Percentiles rank a stretch among this genome's conserved stretches.
Conservation (phyloP, 345 rosid genomes). For the Gossypium anomalum region DNA sequence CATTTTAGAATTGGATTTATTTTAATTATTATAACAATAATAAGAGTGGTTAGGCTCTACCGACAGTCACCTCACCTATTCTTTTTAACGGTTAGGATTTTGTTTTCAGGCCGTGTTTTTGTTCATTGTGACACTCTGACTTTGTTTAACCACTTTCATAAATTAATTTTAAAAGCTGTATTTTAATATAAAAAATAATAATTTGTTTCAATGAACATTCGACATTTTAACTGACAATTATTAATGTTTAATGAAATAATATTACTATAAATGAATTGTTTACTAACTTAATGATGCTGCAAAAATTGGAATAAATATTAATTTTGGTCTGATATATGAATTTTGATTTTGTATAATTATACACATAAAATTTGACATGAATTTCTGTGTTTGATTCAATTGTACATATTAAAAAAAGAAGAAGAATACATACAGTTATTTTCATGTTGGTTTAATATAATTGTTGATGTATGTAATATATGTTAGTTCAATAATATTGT, state of each 20-base stretch:
- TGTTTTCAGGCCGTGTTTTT: conserved; percentile 1
- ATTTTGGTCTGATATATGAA: too few species aligned
- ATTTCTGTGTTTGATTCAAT: too few species aligned
- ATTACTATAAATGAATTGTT: not conserved
- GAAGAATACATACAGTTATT: too few species aligned
- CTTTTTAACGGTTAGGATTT: conserved; percentile 8
- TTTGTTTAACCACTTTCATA: not conserved
- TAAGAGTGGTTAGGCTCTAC: conserved; percentile 18
- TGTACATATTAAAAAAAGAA: too few species aligned
- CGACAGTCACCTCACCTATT: conserved; percentile 8
- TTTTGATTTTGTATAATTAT: too few species aligned
- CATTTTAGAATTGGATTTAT: too few species aligned
- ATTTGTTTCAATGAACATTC: not conserved
- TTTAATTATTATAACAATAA: not conserved
- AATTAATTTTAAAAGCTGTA: not conserved
- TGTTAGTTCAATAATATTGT: too few species aligned
- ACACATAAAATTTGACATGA: too few species aligned
- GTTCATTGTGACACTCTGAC: not conserved
- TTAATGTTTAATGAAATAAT: not conserved
- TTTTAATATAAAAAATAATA: not conserved
- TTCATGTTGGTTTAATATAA: too few species aligned
- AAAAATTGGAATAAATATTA: not conserved
- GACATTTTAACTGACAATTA: not conserved
- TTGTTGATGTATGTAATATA: too few species aligned
- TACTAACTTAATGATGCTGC: not conserved